Evolutionary conservation across 495 filamentous ascomycete species (phyloP), one percentile per base, ranked within the genome.

Genomic region (Aspergillus olivimuriae): DNA sequence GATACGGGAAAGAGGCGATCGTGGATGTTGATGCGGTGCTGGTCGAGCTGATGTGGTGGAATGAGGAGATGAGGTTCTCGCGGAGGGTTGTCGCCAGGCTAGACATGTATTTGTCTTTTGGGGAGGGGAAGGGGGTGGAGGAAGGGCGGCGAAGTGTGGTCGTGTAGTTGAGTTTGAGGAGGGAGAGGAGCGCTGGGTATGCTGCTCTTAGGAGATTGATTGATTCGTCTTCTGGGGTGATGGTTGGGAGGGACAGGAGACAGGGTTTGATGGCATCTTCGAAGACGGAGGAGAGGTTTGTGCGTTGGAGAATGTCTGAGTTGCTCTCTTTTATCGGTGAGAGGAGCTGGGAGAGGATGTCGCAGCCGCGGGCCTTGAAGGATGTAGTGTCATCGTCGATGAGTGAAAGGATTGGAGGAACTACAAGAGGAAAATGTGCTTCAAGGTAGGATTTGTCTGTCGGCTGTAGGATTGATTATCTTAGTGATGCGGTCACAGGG

Each of bases 361-460:
- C 48, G 26, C 87, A 83, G 10, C 83, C 89, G 5, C 62, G 68
- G 1, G 66, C 55, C 43, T 86, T 83, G 53, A 80, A 66, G 0
- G 60, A 32, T 1, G 75, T 62, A 34, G 72, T 65, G 11, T 69
- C 56, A 56, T 90, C 84, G 58, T 97, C 92, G 39, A 87, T 71
- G 2, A 97, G 69, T 3, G 83, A 78, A 2, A 98, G 74, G 1
- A 95, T 68, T 1, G 87, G 84, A 1, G 92, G 92, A n/a, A 91
- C 73, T 32, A 86, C 76, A n/a, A 94, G 75, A 0, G 78, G 80
- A 80, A 89, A 95, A 44, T 86, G 70, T 4, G 50, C 44, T 50
- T 76, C 69, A 3, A 77, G 56, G n/a, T 58, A 44, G 6, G 28
- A 28, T 23, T 51, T 50, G 21, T 65, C 53, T 9, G 52, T 43